Conservation (phyloP, 2,329 filamentous ascomycete species). For the Coniochaeta pulveracea region DNA sequence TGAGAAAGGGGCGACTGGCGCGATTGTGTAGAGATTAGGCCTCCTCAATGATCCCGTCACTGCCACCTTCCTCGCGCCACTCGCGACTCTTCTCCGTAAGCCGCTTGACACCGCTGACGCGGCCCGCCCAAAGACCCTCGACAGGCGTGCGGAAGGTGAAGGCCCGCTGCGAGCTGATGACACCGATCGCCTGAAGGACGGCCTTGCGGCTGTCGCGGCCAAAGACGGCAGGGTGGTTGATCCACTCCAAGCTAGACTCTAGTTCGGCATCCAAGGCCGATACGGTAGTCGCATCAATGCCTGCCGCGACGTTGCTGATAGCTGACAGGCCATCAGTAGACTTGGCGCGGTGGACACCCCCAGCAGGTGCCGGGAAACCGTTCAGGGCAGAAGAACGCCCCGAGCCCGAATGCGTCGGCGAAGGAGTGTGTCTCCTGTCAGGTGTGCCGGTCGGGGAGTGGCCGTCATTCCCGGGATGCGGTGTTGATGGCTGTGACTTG, state of each 20-base stretch:
- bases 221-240: slow-evolving; percentile 92
- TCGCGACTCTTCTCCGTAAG: slow-evolving; percentile 77
- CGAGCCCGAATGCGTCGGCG: slow-evolving; percentile 37
- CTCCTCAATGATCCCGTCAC: slow-evolving; percentile 55
- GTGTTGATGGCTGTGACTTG: slow-evolving; percentile 35
- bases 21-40: too few species aligned
- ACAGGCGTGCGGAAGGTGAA: slow-evolving; percentile 88
- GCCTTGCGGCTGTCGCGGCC: slow-evolving; percentile 89
- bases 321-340: slow-evolving; percentile 47
- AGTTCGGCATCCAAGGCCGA: slow-evolving; percentile 83
- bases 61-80: slow-evolving; percentile 80
- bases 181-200: slow-evolving; percentile 89
- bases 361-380: slow-evolving; percentile 20
- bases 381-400: slow-evolving; percentile 28
- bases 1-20: too few species aligned
- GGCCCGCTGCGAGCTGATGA: slow-evolving; percentile 87
- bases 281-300: slow-evolving; percentile 78
- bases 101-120: slow-evolving; percentile 69
- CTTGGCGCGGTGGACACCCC: slow-evolving; percentile 36
- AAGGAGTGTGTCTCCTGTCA: slow-evolving; percentile 44
- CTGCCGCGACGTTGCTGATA: slow-evolving; percentile 33
- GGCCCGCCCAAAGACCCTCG: slow-evolving; percentile 78
- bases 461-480: slow-evolving; percentile 30
- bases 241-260: slow-evolving; percentile 89
- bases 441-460: slow-evolving; percentile 34